Conservation (phyloP, 2,329 filamentous ascomycete genomes). For the Calonectria crousiana region DNA sequence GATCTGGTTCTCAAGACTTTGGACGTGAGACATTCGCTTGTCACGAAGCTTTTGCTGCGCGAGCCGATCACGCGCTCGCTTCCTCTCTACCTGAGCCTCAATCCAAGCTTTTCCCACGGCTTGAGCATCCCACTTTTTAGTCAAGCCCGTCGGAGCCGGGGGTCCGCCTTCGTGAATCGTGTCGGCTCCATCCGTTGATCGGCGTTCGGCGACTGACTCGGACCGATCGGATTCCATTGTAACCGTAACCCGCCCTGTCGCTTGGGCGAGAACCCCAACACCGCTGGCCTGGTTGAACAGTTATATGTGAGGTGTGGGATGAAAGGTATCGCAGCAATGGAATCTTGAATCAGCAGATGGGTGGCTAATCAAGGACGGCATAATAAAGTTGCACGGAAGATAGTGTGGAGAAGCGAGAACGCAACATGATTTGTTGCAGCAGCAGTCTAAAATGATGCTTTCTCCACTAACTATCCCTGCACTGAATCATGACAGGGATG, state of each 20-base stretch:
- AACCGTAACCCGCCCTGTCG: background rate
- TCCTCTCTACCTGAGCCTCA: background rate
- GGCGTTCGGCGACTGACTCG: background rate
- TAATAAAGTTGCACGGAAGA: background rate
- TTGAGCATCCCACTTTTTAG: background rate
- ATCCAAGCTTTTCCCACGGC: background rate
- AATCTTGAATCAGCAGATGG: background rate
- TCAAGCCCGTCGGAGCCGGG: background rate
- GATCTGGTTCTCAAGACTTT: background rate
- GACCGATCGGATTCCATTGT: background rate
- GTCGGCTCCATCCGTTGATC: background rate
- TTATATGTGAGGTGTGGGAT: background rate
- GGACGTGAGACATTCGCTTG: background rate
- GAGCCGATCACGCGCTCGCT: slow-evolving; percentile 2
- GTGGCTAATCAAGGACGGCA: background rate
- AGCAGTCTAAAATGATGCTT: background rate
- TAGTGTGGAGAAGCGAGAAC: background rate
- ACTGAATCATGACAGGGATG: background rate
- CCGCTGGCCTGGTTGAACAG: background rate
- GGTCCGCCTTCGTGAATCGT: background rate
- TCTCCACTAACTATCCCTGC: background rate
- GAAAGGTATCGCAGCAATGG: background rate
- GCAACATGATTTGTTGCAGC: background rate
- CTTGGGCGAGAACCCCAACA: background rate
- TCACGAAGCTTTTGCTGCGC: slow-evolving; percentile 4